Evolutionary conservation across 176 grass and related monocot species (phyloP).

Genomic region (Ananas comosus): DNA sequence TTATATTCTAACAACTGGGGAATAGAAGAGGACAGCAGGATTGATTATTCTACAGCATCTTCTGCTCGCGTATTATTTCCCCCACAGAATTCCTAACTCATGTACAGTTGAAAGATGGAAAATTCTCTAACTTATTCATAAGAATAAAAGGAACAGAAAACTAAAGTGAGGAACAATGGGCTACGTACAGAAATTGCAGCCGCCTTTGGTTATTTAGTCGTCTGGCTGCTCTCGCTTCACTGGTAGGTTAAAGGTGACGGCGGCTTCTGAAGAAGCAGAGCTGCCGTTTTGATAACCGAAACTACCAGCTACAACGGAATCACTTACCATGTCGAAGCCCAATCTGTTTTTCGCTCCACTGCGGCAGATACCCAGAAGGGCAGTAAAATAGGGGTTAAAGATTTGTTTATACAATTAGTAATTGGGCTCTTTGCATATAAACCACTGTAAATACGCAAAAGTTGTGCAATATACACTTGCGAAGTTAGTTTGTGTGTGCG

Average conservation of each 20-base stretch:
- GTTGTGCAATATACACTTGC: too few species aligned
- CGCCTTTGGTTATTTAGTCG: slow-evolving; percentile 25
- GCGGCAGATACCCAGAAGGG: slow-evolving; percentile 26
- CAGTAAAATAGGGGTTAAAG: background rate
- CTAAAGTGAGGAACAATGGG: slow-evolving; percentile 12
- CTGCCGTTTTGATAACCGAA: slow-evolving; percentile 54
- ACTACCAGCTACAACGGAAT: slow-evolving; percentile 75
- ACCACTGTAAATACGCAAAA: slow-evolving; percentile 5
- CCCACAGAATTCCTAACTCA: slow-evolving; percentile 28
- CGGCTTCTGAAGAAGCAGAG: slow-evolving; percentile 39
- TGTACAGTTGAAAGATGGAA: slow-evolving; percentile 35
- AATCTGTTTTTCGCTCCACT: slow-evolving; percentile 66
- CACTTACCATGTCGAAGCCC: slow-evolving; percentile 85
- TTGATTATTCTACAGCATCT: slow-evolving; percentile 29
- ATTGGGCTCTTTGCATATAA: background rate
- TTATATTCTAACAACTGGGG: slow-evolving; percentile 10
- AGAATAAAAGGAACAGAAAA: slow-evolving; percentile 23
- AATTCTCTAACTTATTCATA: slow-evolving; percentile 41
- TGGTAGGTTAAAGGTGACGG: slow-evolving; percentile 36
- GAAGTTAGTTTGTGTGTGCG: too few species aligned
- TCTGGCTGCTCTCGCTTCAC: slow-evolving; percentile 54
- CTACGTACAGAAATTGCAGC: slow-evolving; percentile 35
- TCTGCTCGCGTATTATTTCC: slow-evolving; percentile 21
- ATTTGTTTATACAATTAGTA: slow-evolving; percentile 7
- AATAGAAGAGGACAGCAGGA: slow-evolving; percentile 22